Evolutionary conservation across 2,329 filamentous ascomycete species (phyloP), one percentile per base, ranked within the genome.

Genomic region (Elsinoe australis): DNA sequence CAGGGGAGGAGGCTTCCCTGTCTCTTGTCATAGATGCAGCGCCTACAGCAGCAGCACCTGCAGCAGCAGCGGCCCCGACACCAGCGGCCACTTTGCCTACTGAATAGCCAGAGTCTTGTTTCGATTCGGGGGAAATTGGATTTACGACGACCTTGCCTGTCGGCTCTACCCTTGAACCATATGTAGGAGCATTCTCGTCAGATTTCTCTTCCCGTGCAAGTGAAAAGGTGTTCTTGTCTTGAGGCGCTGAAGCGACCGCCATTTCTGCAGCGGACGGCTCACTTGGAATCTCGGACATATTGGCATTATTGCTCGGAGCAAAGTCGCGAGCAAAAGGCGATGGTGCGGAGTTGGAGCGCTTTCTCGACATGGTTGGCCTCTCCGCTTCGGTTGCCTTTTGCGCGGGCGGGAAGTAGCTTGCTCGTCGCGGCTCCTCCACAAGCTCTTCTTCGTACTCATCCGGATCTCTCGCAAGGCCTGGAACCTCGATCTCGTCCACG

Each of bases 401-500:
- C n/a, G 24, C n/a, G 24, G 39, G 39, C 5, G 39, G 26, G 5
- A 31, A 6, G 26, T 44, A 44, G 28, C 39, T 44, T 15, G 39
- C 39, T 7, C 39, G 24, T 14, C 39, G 39, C 6, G 39, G 39
- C 26, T 44, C 39, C 14, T 44, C 39, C 4, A 44, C 28, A 21
- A 44, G 39, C 39, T 44, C 39, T 44, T 47, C 32, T 24, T 69
- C 70, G 9, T 70, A 68, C 4, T 70, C 70, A 45, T 83, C 82
- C 10, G 82, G 80, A 49, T 86, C 80, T 49, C 72, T 78, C 1
- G 75, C 78, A 4, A 87, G 71, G 0, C 83, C 84, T 3, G 85
- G 84, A 35, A 87, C 76, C 58, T 92, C 85, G 33, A 94, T 92
- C 61, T 94, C 87, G 36, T 82, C 75, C 5, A 90, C 67, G 59